A percentile compares a stretch with the other conserved stretches of the same genome.
Evolutionary conservation across 768 basidiomycete species (phyloP).

Genomic region (Rubroboletus pulcherrimus): DNA sequence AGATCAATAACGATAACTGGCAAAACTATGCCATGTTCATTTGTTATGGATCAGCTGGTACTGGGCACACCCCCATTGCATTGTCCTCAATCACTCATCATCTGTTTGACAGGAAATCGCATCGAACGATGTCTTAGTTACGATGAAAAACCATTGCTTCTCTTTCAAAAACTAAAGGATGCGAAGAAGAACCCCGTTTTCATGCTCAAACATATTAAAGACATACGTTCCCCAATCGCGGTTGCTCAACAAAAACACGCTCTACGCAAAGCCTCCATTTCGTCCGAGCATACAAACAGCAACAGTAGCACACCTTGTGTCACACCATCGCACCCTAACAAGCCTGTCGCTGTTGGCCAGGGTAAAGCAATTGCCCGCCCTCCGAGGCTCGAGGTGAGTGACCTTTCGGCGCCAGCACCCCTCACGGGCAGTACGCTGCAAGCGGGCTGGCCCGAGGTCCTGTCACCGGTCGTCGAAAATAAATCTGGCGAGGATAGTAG

Average conservation of each 20-base stretch:
- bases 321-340: slow-evolving; percentile 21
- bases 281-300: slow-evolving; percentile 24
- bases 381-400: slow-evolving; percentile 67
- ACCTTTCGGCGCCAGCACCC: slow-evolving; percentile 49
- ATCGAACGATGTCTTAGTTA: slow-evolving; percentile 94
- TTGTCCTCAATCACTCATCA: not conserved
- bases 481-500: slow-evolving; percentile 43
- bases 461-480: slow-evolving; percentile 55
- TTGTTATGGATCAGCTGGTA: slow-evolving; percentile 91
- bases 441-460: slow-evolving; percentile 72
- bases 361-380: slow-evolving; percentile 48
- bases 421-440: slow-evolving; percentile 62
- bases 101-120: slow-evolving; percentile 49
- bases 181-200: slow-evolving; percentile 98
- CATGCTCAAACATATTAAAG: slow-evolving; percentile 92
- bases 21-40: slow-evolving; percentile 99
- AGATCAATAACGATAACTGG: slow-evolving; percentile 98
- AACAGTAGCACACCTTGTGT: slow-evolving; percentile 15
- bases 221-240: slow-evolving; percentile 95
- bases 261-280: slow-evolving; percentile 67
- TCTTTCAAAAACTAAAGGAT: slow-evolving; percentile 97
- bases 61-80: not conserved
- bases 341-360: slow-evolving; percentile 27
- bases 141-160: slow-evolving; percentile 94
- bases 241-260: slow-evolving; percentile 97